phyloP scores from a whole-genome alignment of 208 protist genomes.

The Wallacemonas sp. region DNA sequence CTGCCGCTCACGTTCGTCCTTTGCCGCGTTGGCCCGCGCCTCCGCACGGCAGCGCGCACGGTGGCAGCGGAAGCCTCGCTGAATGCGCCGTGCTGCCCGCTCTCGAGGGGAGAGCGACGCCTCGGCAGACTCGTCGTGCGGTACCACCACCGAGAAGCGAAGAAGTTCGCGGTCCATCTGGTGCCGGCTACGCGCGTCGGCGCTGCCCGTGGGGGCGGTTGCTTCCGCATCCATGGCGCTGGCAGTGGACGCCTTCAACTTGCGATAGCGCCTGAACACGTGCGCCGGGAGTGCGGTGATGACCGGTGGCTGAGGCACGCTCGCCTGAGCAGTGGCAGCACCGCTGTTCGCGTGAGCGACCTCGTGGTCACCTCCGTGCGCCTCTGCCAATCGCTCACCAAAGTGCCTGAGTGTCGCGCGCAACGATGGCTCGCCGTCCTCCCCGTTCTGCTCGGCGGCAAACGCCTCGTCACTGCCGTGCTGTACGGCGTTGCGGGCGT shows the following conservation, averaged over 20 bases:
- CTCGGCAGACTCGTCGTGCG: background rate
- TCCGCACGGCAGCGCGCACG: slow-evolving; percentile 2
- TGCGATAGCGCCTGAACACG: slow-evolving; percentile 23
- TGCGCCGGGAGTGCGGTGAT: background rate
- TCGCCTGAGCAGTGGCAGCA: background rate
- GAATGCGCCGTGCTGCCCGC: slow-evolving; percentile 15
- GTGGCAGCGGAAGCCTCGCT: slow-evolving; percentile 34
- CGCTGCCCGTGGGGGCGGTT: background rate
- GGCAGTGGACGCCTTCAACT: background rate
- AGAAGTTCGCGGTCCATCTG: slow-evolving; percentile 36
- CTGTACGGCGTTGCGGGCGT: background rate
- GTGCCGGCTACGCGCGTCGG: slow-evolving; percentile 8
- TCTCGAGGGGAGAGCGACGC: background rate
- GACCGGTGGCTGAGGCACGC: background rate
- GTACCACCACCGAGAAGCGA: slow-evolving; percentile 24
- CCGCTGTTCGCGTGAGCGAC: background rate
- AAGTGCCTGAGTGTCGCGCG: background rate
- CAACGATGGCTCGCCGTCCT: slow-evolving; percentile 1
- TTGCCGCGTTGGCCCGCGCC: background rate
- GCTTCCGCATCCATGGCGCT: background rate
- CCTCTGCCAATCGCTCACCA: background rate
- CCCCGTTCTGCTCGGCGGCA: slow-evolving; percentile 13
- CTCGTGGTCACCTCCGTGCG: background rate
- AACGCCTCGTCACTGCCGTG: slow-evolving; percentile 18
- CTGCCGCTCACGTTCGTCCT: background rate